Evolutionary conservation across 2,329 filamentous ascomycete species (phyloP).

Genomic region (Apiospora arundinis): DNA sequence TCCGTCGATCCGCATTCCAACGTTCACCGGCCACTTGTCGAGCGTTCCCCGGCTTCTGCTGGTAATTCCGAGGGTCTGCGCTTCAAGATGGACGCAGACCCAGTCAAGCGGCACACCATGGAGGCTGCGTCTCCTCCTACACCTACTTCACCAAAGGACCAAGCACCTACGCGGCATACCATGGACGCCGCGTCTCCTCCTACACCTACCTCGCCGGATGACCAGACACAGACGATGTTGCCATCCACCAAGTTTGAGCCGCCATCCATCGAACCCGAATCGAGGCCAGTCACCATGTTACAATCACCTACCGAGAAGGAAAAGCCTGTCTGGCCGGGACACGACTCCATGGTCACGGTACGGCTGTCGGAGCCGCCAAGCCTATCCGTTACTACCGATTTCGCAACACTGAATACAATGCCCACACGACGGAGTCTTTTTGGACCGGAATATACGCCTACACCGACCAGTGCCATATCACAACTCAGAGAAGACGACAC

Average conservation of each 20-base stretch:
- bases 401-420: constrained; percentile 32
- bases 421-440: constrained; percentile 41
- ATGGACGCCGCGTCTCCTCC: too few relatives aligned
- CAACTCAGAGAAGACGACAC: constrained; percentile 31
- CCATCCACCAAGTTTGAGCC: constrained; percentile 23
- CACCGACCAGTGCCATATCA: constrained; percentile 38
- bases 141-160: background rate
- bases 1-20: constrained; percentile 39
- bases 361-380: constrained; percentile 69
- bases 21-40: constrained; percentile 33
- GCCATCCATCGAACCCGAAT: background rate
- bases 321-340: constrained; percentile 38
- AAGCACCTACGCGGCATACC: background rate
- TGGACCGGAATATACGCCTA: constrained; percentile 40
- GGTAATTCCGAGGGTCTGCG: constrained; percentile 28
- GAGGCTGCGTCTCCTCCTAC: background rate
- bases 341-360: constrained; percentile 81
- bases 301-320: constrained; percentile 29
- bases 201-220: too few relatives aligned
- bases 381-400: constrained; percentile 57
- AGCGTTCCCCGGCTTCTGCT: constrained; percentile 20
- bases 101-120: constrained; percentile 28
- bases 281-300: constrained; percentile 13
- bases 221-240: background rate
- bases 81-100: constrained; percentile 37